A percentile compares a stretch with the other conserved stretches of the same genome.
These are phyloP conservation scores for Clarireedia hainanense DNA, from an alignment of 2,329 filamentous ascomycete genomes.

Conservation along the genomic window DNA sequence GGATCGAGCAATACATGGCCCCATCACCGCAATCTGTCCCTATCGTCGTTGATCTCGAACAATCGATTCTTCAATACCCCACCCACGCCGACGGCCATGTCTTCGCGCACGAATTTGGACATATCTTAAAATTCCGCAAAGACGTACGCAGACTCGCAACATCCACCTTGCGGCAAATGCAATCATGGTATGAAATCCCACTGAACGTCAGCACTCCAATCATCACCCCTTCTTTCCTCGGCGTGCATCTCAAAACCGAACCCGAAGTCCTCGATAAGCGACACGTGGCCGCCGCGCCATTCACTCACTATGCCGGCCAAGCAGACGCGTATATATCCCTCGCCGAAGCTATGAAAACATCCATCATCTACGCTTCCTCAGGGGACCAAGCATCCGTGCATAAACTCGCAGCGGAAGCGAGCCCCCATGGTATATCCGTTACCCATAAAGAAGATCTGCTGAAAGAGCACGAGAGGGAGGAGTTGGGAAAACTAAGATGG, in stretches of 20 bases:
- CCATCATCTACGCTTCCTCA: constrained; percentile 37
- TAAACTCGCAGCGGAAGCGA: constrained; percentile 32
- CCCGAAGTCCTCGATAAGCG: constrained; percentile 21
- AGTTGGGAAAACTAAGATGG: constrained; percentile 34
- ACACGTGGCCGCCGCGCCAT: constrained; percentile 23
- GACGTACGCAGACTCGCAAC: constrained; percentile 21
- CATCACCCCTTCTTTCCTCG: constrained; percentile 12
- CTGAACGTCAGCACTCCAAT: constrained; percentile 8
- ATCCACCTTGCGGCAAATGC: constrained; percentile 12
- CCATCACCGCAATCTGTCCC: constrained; percentile 13
- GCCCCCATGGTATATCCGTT: constrained; percentile 31
- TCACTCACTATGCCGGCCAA: constrained; percentile 30
- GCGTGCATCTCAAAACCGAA: constrained; percentile 30
- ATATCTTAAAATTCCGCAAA: constrained; percentile 19
- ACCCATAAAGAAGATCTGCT: constrained; percentile 38
- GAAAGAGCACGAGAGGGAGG: constrained; percentile 25
- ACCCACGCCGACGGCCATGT: constrained; percentile 18
- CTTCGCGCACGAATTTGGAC: constrained; percentile 20
- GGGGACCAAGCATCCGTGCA: constrained; percentile 33
- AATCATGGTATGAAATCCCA: constrained; percentile 7
- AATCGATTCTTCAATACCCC: constrained; percentile 20
- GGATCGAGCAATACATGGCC: constrained; percentile 20
- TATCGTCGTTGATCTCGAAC: constrained; percentile 21
- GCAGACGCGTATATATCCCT: constrained; percentile 32
- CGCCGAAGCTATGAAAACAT: constrained; percentile 24